Evolutionary conservation across 2,329 filamentous ascomycete genomes (phyloP).

Genomic region (Ophioceras dolichostomum): DNA sequence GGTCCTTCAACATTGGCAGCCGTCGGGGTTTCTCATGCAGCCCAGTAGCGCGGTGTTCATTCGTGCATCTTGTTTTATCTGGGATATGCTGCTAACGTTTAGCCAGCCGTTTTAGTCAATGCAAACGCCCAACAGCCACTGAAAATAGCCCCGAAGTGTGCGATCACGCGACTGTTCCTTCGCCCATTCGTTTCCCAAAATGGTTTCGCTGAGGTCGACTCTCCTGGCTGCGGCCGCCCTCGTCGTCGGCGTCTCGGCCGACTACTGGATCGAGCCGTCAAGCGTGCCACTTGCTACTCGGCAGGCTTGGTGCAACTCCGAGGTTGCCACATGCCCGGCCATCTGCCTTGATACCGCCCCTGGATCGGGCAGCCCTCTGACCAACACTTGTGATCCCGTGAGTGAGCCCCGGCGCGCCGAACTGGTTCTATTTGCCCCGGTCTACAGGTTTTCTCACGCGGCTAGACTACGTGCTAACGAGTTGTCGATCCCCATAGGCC

Average conservation of each 20-base stretch:
- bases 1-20: too few relatives aligned
- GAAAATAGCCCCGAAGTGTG: too few relatives aligned
- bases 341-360: constrained; percentile 54
- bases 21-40: too few relatives aligned
- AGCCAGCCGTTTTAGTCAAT: too few relatives aligned
- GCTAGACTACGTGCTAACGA: too few relatives aligned
- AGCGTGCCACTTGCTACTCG: constrained; percentile 36
- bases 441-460: too few relatives aligned
- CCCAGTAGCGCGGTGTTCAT: too few relatives aligned
- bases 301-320: constrained; percentile 54
- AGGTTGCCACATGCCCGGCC: constrained; percentile 53
- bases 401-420: constrained; percentile 11
- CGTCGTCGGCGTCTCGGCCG: constrained; percentile 37
- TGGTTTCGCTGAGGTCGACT: constrained; percentile 42
- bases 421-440: neutral
- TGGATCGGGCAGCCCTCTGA: constrained; percentile 28
- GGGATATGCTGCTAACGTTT: too few relatives aligned
- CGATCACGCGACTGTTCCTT: too few relatives aligned
- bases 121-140: too few relatives aligned
- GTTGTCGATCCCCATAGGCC: neutral
- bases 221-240: constrained; percentile 41
- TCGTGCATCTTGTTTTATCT: too few relatives aligned
- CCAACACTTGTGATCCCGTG: constrained; percentile 60
- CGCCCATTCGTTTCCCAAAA: too few relatives aligned
- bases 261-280: constrained; percentile 50